Conservation (phyloP, 768 basidiomycete genomes). For the Gymnopilus dilepis region DNA sequence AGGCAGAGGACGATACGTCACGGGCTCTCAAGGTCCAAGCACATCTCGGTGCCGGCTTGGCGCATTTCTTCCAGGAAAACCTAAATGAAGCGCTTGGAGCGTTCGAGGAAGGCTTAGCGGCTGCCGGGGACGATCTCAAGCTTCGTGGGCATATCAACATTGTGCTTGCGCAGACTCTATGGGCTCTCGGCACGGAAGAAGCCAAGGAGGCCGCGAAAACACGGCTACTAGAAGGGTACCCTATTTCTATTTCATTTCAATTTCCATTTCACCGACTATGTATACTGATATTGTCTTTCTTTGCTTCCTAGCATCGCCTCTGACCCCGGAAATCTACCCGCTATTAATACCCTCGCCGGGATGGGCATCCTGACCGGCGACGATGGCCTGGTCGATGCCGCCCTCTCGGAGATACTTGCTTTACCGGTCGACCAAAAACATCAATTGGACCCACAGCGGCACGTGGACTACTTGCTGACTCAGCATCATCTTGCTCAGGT, state of each 20-base stretch:
- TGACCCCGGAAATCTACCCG: conserved; percentile 79
- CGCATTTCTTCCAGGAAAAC: conserved; percentile 68
- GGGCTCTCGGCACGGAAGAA: conserved; percentile 81
- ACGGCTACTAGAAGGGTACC: conserved; percentile 83
- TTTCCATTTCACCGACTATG: conserved; percentile 8
- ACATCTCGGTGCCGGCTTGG: conserved; percentile 74
- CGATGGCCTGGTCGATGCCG: conserved; percentile 82
- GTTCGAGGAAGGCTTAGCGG: conserved; percentile 71
- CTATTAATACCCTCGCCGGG: conserved; percentile 85
- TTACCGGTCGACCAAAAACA: conserved; percentile 70
- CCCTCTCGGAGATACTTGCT: conserved; percentile 78
- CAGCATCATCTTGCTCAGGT: conserved; percentile 81
- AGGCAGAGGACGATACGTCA: conserved; percentile 41
- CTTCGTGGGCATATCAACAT: conserved; percentile 75
- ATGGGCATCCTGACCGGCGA: conserved; percentile 87
- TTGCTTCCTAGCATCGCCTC: conserved; percentile 61
- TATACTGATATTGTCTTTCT: conserved; percentile 5
- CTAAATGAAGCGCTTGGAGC: conserved; percentile 63
- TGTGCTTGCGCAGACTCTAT: conserved; percentile 83
- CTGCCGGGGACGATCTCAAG: conserved; percentile 49
- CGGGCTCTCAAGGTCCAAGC: conserved; percentile 61
- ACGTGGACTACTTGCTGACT: conserved; percentile 74
- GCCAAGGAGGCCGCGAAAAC: conserved; percentile 78
- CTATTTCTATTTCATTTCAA: conserved; percentile 23
- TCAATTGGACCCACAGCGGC: conserved; percentile 68